Conservation (phyloP, 2,329 filamentous ascomycete genomes). For the Pseudopithomyces maydicus region DNA sequence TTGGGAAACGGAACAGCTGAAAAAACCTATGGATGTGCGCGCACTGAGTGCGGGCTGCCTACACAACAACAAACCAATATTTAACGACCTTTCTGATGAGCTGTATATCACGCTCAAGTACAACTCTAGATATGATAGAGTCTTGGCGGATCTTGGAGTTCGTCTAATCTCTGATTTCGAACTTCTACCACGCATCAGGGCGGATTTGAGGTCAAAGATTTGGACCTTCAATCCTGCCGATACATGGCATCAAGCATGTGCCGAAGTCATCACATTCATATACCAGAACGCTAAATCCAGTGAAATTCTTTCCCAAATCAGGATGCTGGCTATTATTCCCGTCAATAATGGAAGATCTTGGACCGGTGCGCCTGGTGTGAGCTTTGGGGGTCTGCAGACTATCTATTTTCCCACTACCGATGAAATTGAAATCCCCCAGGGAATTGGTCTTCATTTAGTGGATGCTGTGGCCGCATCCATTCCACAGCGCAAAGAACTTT, state of each 20-base stretch:
- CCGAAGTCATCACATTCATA: constrained; percentile 8
- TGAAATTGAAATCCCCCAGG: constrained; percentile 13
- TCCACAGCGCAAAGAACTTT: constrained; percentile 14
- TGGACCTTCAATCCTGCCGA: constrained; percentile 5
- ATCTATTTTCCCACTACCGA: constrained; percentile 22
- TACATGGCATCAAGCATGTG: constrained; percentile 21
- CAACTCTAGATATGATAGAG: too few relatives aligned
- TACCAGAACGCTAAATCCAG: too few relatives aligned
- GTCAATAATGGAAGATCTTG: constrained; percentile 11
- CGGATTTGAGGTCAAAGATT: too few relatives aligned
- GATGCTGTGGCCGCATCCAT: constrained; percentile 11
- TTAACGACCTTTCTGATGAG: too few relatives aligned
- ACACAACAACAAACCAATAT: too few relatives aligned
- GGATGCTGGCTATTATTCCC: constrained; percentile 20
- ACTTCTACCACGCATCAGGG: too few relatives aligned
- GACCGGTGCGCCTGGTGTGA: constrained; percentile 15
- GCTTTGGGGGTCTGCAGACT: background rate
- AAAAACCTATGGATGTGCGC: constrained; percentile 7
- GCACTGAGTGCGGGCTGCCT: too few relatives aligned
- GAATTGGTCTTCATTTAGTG: constrained; percentile 14
- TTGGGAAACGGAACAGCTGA: constrained; percentile 12
- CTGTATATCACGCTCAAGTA: too few relatives aligned
- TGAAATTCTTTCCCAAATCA: too few relatives aligned
- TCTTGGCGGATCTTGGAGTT: too few relatives aligned
- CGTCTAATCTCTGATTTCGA: too few relatives aligned